A percentile compares a stretch with the other conserved stretches of the same genome.
These are phyloP conservation scores for Glycyrrhiza uralensis DNA, from an alignment of 306 rosid species.

Conservation along the genomic window DNA sequence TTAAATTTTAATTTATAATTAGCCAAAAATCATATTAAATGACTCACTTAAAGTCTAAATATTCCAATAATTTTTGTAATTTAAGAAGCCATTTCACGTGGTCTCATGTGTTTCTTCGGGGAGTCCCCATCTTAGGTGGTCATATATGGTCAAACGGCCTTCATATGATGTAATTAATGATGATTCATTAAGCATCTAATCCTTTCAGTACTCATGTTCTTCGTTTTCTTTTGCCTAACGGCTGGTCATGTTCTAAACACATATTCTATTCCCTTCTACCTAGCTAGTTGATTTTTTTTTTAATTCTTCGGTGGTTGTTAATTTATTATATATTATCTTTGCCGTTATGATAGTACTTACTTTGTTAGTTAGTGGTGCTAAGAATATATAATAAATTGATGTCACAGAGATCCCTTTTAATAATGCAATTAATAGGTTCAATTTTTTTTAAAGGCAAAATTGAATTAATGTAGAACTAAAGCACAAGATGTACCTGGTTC, in stretches of 20 bases:
- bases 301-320: too few relatives aligned
- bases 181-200: conserved; percentile 38
- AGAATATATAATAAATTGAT: background rate
- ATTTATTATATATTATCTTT: conserved; percentile 6
- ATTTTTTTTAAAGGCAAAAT: too few relatives aligned
- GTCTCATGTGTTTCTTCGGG: conserved; percentile 59
- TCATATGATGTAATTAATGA: conserved; percentile 35
- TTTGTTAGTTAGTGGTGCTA: conserved; percentile 38
- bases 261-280: conserved; percentile 17
- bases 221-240: conserved; percentile 36
- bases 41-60: conserved; percentile 33
- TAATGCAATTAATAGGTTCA: too few relatives aligned
- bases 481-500: too few relatives aligned
- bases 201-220: conserved; percentile 46
- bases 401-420: background rate
- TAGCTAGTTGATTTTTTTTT: too few relatives aligned
- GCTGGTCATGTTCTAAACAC: conserved; percentile 50
- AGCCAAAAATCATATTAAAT: conserved; percentile 9
- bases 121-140: conserved; percentile 11
- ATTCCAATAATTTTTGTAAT: conserved; percentile 28
- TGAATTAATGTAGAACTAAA: too few relatives aligned
- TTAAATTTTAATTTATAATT: background rate
- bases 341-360: conserved; percentile 48
- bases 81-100: conserved; percentile 50
- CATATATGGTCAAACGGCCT: conserved; percentile 36